Base-by-base conservation (phyloP, 805 yeast species). In the Teunomyces atbi region DNA sequence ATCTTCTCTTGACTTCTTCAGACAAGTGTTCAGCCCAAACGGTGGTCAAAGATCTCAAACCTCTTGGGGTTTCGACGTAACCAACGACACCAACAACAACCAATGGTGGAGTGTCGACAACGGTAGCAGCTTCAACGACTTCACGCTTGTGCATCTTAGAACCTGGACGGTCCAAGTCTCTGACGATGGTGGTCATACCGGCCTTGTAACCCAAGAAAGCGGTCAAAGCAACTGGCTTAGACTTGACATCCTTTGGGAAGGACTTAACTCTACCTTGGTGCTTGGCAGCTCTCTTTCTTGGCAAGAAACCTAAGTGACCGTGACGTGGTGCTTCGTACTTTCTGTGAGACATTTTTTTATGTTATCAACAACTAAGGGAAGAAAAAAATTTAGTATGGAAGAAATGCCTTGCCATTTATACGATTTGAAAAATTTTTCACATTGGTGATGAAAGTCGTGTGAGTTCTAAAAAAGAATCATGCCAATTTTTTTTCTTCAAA, bases 101-200 rank as follows among this genome's bases (percentile, higher is more conserved):
- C 71, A 94, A 77, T 74, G 96, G 96, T 76, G 99, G 99, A 68
- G 99, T 88, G 84, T 94, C 99, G 65, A 94, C 96, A 68, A 94
- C 96, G 66, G 98, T 83, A 76, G 94, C 96, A 69, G 99, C 99
- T 85, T 94, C 99, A 61, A 94, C 99, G 66, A 94, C 84, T 83
- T 94, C 99, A 81, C 98, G 95, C 95, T 94, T 94, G 96, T 94
- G 97, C 97, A 92, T 90, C 85, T 94, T 94, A 74, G 99, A 94
- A 77, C 99, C 99, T 81, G 99, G 99, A 82, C 98, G 88, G 92
- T 94, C 97, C 74, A 94, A 86, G 82, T 94, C 99, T 83, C 99
- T 91, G 73, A 94, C 99, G 68, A 90, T 89, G 80, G 99, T 94
- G 80, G 99, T 85, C 99, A 94, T 94, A 89, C 99, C 99, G 66